Percentiles rank a stretch among this genome's conserved stretches.
These are phyloP conservation scores for Botrytis medusae DNA, from an alignment of 2,329 filamentous ascomycete genomes.

Conservation along the genomic window DNA sequence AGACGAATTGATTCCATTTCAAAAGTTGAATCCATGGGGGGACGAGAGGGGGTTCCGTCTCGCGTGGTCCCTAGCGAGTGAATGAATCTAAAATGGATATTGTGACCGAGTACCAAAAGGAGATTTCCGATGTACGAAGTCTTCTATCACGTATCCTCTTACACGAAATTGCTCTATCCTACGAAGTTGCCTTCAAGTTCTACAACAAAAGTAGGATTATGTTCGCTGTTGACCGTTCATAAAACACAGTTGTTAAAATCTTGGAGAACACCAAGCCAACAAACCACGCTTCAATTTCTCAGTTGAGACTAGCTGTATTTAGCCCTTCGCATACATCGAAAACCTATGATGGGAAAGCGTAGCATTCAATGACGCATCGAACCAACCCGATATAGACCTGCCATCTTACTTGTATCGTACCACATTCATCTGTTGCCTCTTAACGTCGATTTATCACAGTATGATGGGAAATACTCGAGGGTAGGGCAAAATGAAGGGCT, in stretches of 20 bases:
- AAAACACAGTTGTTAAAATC: background rate
- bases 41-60: too few relatives aligned
- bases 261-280: background rate
- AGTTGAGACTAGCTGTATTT: background rate
- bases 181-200: background rate
- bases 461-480: too few relatives aligned
- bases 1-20: background rate
- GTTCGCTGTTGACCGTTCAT: background rate
- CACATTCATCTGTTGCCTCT: too few relatives aligned
- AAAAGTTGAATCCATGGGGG: background rate
- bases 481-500: too few relatives aligned
- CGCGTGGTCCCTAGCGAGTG: background rate
- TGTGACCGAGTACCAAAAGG: background rate
- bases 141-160: background rate
- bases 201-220: background rate
- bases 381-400: background rate
- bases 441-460: too few relatives aligned
- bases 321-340: background rate
- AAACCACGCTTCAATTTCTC: background rate
- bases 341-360: background rate
- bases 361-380: background rate
- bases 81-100: background rate
- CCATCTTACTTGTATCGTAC: too few relatives aligned
- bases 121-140: background rate
- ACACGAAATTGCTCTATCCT: background rate